These are phyloP conservation scores for Coemansia sp. DNA, from an alignment of 371 early-diverging fungal species.

Conservation along the genomic window DNA sequence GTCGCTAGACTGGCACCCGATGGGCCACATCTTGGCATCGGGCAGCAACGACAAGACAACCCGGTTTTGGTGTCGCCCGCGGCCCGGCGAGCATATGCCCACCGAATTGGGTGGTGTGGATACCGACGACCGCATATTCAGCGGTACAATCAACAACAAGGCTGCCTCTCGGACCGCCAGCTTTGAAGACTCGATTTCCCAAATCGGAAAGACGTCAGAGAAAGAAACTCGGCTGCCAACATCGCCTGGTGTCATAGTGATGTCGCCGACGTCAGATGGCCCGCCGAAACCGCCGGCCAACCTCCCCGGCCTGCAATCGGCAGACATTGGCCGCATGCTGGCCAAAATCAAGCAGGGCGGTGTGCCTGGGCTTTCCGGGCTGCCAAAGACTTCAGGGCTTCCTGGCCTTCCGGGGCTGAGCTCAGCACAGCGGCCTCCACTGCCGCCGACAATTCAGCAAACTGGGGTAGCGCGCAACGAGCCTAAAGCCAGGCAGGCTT, in stretches of 20 bases:
- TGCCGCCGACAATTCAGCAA: background rate
- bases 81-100: slow-evolving; percentile 79
- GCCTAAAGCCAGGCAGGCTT: background rate
- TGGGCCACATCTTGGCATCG: slow-evolving; percentile 96
- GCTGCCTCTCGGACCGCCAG: slow-evolving; percentile 27
- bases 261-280: background rate
- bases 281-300: slow-evolving; percentile 5
- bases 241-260: background rate
- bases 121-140: slow-evolving; percentile 30
- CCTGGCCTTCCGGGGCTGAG: slow-evolving; percentile 2
- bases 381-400: slow-evolving; percentile 2
- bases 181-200: background rate
- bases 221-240: background rate
- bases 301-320: slow-evolving; percentile 36
- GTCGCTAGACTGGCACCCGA: slow-evolving; percentile 99
- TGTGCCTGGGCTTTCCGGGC: slow-evolving; percentile 20
- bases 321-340: slow-evolving; percentile 34
- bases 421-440: background rate
- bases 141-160: slow-evolving; percentile 13
- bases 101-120: slow-evolving; percentile 36
- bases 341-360: slow-evolving; percentile 33
- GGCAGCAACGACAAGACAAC: slow-evolving; percentile 99
- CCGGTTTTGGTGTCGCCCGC: slow-evolving; percentile 96
- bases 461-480: background rate
- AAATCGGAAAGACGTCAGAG: background rate